A percentile compares a stretch with the other conserved stretches of the same genome.
phyloP scores from a whole-genome alignment of 768 basidiomycete species.

The Cytidiella melzeri region DNA sequence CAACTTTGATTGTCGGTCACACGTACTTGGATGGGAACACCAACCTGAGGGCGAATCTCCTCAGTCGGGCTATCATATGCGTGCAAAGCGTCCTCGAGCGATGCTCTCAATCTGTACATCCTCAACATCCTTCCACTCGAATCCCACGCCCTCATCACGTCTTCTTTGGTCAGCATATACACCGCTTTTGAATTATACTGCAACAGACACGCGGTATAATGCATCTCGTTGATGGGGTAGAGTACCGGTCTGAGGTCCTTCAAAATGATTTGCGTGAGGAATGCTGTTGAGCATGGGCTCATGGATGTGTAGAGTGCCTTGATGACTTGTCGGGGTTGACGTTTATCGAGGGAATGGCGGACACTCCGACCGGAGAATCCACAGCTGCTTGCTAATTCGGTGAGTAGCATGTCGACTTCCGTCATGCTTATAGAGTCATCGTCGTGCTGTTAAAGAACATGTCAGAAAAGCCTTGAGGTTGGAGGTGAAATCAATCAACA shows the following conservation, averaged over 20 bases:
- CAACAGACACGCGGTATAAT: slow-evolving; percentile 45
- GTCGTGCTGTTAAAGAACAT: slow-evolving; percentile 11
- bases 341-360: slow-evolving; percentile 29
- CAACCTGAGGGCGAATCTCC: slow-evolving; percentile 39
- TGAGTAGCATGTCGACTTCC: slow-evolving; percentile 61
- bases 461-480: not conserved
- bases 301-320: slow-evolving; percentile 53
- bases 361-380: slow-evolving; percentile 50
- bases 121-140: slow-evolving; percentile 43
- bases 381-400: slow-evolving; percentile 68
- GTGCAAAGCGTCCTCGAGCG: slow-evolving; percentile 49
- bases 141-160: slow-evolving; percentile 75
- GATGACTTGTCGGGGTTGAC: slow-evolving; percentile 35
- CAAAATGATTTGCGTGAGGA: slow-evolving; percentile 82
- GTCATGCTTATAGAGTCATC: slow-evolving; percentile 35
- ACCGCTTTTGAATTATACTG: slow-evolving; percentile 54
- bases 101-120: slow-evolving; percentile 49
- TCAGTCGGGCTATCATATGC: slow-evolving; percentile 25
- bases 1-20: too few relatives aligned
- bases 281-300: slow-evolving; percentile 55
- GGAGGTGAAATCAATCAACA: slow-evolving; percentile 7
- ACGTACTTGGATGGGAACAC: slow-evolving; percentile 56
- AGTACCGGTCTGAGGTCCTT: slow-evolving; percentile 80
- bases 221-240: slow-evolving; percentile 53
- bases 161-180: slow-evolving; percentile 45